Evolutionary conservation across 345 rosid genomes (phyloP).

Genomic region (Populus alba): DNA sequence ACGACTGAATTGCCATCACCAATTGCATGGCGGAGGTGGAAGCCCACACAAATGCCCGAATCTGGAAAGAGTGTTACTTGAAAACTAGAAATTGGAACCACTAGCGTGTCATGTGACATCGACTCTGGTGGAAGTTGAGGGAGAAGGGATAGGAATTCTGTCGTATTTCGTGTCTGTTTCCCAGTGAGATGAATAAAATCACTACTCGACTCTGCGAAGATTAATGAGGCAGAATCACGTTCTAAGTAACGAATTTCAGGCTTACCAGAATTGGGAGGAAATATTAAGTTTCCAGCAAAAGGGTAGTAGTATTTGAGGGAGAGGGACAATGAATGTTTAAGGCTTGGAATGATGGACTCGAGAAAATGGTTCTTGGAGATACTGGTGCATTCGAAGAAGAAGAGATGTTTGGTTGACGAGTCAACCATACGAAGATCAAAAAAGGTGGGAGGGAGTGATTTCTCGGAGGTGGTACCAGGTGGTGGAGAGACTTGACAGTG

Average conservation of each 20-base stretch:
- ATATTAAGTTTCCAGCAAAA: background rate
- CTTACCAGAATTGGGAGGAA: conserved; percentile 17
- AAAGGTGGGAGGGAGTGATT: background rate
- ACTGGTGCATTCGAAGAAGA: background rate
- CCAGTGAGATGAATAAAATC: conserved; percentile 25
- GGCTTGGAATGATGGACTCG: background rate
- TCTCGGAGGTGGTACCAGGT: background rate
- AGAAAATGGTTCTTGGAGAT: background rate
- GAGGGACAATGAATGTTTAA: background rate
- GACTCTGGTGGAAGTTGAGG: conserved; percentile 23
- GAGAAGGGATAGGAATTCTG: conserved; percentile 19
- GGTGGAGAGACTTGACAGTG: background rate
- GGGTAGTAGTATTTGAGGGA: background rate
- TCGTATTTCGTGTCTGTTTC: conserved; percentile 26
- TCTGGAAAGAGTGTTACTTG: conserved; percentile 39
- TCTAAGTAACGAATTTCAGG: conserved; percentile 31
- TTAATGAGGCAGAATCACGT: conserved; percentile 29
- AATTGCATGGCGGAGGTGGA: conserved; percentile 17
- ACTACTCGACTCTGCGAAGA: conserved; percentile 29
- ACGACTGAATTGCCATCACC: conserved; percentile 32
- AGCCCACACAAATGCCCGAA: conserved; percentile 38
- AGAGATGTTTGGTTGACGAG: background rate
- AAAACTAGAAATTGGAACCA: conserved; percentile 22
- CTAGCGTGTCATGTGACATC: background rate
- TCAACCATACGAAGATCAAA: background rate